Evolutionary conservation across 2,329 filamentous ascomycete genomes (phyloP), one percentile per base, ranked within the genome.

Genomic region (Graphilbum ipis-grandicollis): DNA sequence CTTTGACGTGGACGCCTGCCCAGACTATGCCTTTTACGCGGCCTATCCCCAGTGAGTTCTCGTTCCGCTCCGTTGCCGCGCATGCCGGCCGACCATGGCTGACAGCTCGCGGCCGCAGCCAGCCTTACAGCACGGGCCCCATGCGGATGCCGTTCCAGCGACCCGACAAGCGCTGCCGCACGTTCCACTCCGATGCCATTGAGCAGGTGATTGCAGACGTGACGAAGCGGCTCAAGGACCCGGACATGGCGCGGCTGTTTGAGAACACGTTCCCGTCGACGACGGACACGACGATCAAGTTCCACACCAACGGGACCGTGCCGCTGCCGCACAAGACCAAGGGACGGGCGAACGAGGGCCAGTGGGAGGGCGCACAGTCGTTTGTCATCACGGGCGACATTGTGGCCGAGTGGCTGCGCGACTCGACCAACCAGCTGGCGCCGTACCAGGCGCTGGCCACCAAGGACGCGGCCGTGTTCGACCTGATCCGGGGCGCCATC

Each of bases 181-280:
- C 86, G 0, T 98, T 96, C 57, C 71, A 75, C 39, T 94, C 86
- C 1, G 71, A 79, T 19, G 67, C 79, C 4, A 92, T 96, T 33
- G 90, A 98, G 55, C 68, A 80, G 49, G 80, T 94, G 36, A 94
- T 98, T 43, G 56, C 73, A 22, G 75, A 94, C 46, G 66, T 98
- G 46, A 90, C 79, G 6, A 66, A 71, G 21, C 77, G 73, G 37
- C 80, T 98, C 60, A 67, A 76, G 41, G 79, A 96, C 49, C 78
- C 79, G 14, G 90, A 96, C 48, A 70, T 98, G 12, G 88, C 88
- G 4, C 75, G 86, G 19, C 64, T 98, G 10, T 98, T 98, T 52
- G 84, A 93, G 53, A 98, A 98, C 52, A 77, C 88, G 2, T 96
- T 92, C 45, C 88, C 88, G 5, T 93, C 90, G 43, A 88, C 82